These are phyloP conservation scores for Stemphylium beticola DNA, from an alignment of 2,329 filamentous ascomycete genomes.

Conservation along the genomic window DNA sequence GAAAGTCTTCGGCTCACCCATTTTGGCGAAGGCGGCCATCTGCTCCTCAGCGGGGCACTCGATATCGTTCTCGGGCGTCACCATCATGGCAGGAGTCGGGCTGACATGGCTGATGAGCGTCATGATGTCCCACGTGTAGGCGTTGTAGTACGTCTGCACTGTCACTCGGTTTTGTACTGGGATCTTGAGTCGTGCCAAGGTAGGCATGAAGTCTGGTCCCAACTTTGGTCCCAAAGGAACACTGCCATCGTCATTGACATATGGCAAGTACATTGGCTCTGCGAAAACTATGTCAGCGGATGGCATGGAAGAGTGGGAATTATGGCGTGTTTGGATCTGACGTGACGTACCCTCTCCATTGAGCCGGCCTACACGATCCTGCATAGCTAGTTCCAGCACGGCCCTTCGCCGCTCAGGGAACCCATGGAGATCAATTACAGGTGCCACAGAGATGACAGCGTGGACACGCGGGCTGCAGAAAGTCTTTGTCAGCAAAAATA, in stretches of 20 bases:
- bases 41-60: conserved; percentile 7
- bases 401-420: conserved; percentile 9
- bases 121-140: conserved; percentile 9
- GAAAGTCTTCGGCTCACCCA: conserved; percentile 14
- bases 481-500: too few relatives aligned
- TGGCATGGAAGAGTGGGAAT: too few relatives aligned
- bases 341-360: conserved; percentile 2
- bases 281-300: too few relatives aligned
- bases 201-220: conserved; percentile 6
- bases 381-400: conserved; percentile 11
- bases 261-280: conserved; percentile 14
- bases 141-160: conserved; percentile 11
- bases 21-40: conserved; percentile 6
- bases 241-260: conserved; percentile 13
- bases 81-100: conserved; percentile 15
- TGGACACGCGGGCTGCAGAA: not conserved
- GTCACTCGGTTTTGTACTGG: conserved; percentile 14
- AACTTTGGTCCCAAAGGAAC: conserved; percentile 8
- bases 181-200: conserved; percentile 6
- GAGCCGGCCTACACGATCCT: conserved; percentile 9
- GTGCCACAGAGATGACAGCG: conserved; percentile 10
- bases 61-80: conserved; percentile 14
- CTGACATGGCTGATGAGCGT: conserved; percentile 6
- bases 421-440: conserved; percentile 13
- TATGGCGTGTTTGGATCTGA: too few relatives aligned